Evolutionary conservation across 2,329 filamentous ascomycete genomes (phyloP), one percentile per base, ranked within the genome.

Genomic region (Reticulascus tulasneorum): DNA sequence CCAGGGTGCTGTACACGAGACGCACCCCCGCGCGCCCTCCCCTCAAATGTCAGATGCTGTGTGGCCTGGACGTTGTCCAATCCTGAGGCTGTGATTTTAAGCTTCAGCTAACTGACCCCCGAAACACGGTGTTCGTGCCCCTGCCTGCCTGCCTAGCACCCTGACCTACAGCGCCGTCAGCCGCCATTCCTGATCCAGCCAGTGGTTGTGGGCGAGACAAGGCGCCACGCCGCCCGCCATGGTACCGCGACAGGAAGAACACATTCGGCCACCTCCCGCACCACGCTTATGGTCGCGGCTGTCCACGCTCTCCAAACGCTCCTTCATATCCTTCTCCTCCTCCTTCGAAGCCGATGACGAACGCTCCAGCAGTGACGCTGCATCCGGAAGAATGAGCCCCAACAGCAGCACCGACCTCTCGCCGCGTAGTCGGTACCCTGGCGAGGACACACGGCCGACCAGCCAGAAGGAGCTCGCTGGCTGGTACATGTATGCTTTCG

Each of bases 401-500:
- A 47, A 54, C 46, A 50, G 48, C 42, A 59, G 56, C 44, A 56
- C 56, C 50, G 58, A 64, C 45, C 51, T 56, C 46, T 63, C 56
- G 41, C 50, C 55, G 48, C 51, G 55, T 45, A 59, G 33, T 36
- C 72, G 77, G 38, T 95, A 94, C 59, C 71, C 73, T 3, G 88
- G 86, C 44, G 88, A 97, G 59, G 93, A 98, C 61, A 86, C 81
- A 17, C 76, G 91, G n/a, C 77, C 85, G 37, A 97, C 93, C 9
- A 95, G 86, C 59, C 68, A 67, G 50, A 91, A 85, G 61, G 93
- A 98, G 73, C 75, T 97, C 42, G 71, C 81, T 24, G 93, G 91
- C 50, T 98, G 94, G 86, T 98, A 97, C 63, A 84, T 84, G 58
- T 97, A 97, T 67, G 86, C 86, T 26, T 97, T 94, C 73, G 93